These are phyloP conservation scores for Jaltomata sinuosa DNA, from an alignment of 257 asterid genomes.

Conservation along the genomic window DNA sequence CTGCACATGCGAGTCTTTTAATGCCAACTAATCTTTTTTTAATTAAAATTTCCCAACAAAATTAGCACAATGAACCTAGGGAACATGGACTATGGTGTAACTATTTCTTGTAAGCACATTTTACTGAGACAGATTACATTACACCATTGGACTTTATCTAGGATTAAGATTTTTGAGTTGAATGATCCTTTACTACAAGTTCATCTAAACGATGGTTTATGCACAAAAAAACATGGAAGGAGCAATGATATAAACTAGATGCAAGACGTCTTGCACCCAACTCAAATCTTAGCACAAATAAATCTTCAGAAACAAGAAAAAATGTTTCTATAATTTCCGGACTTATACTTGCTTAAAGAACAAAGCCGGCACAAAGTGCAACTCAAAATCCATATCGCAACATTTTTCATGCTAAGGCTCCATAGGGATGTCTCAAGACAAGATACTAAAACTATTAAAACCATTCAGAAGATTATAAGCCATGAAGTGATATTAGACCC, in stretches of 20 bases:
- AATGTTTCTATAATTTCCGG: not conserved
- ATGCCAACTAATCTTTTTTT: not conserved
- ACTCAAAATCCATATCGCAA: not conserved
- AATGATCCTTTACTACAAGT: not conserved
- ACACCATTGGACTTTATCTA: not conserved
- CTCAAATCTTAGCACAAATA: not conserved
- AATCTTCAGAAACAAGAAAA: not conserved
- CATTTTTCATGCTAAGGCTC: not conserved
- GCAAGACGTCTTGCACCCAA: not conserved
- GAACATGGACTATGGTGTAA: not conserved
- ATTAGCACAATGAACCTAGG: not conserved
- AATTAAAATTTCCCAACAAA: not conserved
- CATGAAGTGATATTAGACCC: not conserved
- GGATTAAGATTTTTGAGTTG: not conserved
- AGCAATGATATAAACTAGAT: not conserved
- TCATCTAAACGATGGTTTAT: not conserved
- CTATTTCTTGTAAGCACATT: not conserved
- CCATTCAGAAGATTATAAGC: not conserved
- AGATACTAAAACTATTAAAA: not conserved
- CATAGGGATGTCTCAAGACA: not conserved
- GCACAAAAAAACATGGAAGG: not conserved
- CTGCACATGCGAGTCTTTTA: not conserved
- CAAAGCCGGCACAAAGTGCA: not conserved
- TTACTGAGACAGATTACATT: not conserved
- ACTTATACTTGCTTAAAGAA: not conserved